A percentile compares a stretch with the other conserved stretches of the same genome.
phyloP scores from a whole-genome alignment of 371 early-diverging fungal genomes.

The Haplosporangium sp. region DNA sequence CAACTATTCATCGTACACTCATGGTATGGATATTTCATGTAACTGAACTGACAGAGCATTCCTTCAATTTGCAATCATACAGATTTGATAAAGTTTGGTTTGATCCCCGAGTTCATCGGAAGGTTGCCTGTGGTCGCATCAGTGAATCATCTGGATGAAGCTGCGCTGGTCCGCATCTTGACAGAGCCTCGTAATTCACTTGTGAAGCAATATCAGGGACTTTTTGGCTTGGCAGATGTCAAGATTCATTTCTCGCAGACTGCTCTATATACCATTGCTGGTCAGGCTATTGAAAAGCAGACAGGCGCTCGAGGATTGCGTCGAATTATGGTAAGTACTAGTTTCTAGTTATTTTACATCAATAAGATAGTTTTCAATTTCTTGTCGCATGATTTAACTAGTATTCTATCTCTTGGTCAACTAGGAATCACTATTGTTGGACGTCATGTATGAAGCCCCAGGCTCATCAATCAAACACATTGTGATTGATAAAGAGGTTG shows the following conservation, averaged over 20 bases:
- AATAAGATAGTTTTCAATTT: too few relatives aligned
- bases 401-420: neutral
- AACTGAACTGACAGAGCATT: neutral
- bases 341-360: too few relatives aligned
- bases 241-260: slow-evolving; percentile 78
- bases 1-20: too few relatives aligned
- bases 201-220: slow-evolving; percentile 83
- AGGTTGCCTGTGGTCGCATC: slow-evolving; percentile 90
- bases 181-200: slow-evolving; percentile 90
- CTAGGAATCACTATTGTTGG: slow-evolving; percentile 78
- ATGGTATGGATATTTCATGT: neutral
- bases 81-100: slow-evolving; percentile 89
- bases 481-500: slow-evolving; percentile 77
- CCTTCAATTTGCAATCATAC: neutral
- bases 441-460: slow-evolving; percentile 88
- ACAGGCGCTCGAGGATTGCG: slow-evolving; percentile 93
- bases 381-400: neutral
- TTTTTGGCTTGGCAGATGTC: slow-evolving; percentile 78
- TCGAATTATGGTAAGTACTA: slow-evolving; percentile 75
- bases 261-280: slow-evolving; percentile 79
- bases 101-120: slow-evolving; percentile 94
- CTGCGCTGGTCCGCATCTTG: slow-evolving; percentile 82
- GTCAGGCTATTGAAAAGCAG: slow-evolving; percentile 82
- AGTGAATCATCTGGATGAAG: slow-evolving; percentile 75
- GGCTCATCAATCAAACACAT: slow-evolving; percentile 77